phyloP scores from a whole-genome alignment of 352 stramenopile species.

The Globisporangium nagaii region DNA sequence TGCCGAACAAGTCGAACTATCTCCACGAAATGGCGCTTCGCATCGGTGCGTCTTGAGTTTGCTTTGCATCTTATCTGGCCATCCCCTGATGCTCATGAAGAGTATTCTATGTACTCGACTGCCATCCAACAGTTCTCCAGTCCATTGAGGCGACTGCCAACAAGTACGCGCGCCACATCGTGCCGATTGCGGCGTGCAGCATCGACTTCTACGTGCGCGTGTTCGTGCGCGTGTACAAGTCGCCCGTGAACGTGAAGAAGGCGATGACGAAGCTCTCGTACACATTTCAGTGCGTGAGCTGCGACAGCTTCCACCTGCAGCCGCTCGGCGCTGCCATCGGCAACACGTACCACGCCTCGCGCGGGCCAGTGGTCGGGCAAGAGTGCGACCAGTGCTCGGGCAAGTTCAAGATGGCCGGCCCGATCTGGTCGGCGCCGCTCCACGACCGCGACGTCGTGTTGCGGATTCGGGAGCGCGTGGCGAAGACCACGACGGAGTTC shows the following conservation, averaged over 20 bases:
- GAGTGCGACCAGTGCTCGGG: conserved; percentile 77
- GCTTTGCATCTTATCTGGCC: neutral
- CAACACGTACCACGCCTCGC: conserved; percentile 83
- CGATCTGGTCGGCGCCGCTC: conserved; percentile 96
- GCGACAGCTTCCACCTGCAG: conserved; percentile 97
- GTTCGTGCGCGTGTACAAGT: conserved; percentile 98
- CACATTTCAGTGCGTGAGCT: conserved; percentile 91
- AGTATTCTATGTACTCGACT: neutral
- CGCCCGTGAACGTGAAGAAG: conserved; percentile 93
- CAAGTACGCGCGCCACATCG: conserved; percentile 95
- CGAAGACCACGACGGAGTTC: conserved; percentile 80
- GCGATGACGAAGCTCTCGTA: conserved; percentile 89
- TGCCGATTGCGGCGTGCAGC: conserved; percentile 96
- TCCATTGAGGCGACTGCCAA: conserved; percentile 93
- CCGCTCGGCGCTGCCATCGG: conserved; percentile 85
- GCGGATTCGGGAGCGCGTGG: conserved; percentile 75
- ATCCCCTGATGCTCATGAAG: no score
- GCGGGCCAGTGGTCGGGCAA: conserved; percentile 60
- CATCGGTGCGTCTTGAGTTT: conserved; percentile 43
- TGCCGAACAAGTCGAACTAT: conserved; percentile 87
- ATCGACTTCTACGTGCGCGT: conserved; percentile 99
- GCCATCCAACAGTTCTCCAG: conserved; percentile 95
- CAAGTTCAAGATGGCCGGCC: conserved; percentile 92
- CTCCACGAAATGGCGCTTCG: conserved; percentile 85
- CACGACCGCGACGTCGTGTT: conserved; percentile 91